These are phyloP conservation scores for Eleusine indica DNA, from an alignment of 176 grass and related monocot species.

Conservation along the genomic window DNA sequence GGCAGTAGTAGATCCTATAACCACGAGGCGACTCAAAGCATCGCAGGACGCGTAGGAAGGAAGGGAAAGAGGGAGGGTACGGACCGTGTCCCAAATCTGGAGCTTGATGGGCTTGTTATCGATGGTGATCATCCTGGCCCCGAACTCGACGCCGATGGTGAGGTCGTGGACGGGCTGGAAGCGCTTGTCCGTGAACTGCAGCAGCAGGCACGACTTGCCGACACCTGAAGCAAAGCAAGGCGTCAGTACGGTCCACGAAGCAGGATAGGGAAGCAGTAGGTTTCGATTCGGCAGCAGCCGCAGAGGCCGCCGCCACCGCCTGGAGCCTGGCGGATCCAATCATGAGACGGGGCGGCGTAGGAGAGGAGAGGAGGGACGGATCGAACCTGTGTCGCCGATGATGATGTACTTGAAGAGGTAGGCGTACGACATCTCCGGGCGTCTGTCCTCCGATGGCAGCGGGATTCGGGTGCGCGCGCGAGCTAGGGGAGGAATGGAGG, in stretches of 20 bases:
- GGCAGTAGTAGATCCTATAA: not conserved
- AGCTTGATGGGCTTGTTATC: slow-evolving; percentile 85
- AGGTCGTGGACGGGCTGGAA: slow-evolving; percentile 91
- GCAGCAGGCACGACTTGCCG: slow-evolving; percentile 79
- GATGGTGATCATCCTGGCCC: slow-evolving; percentile 78
- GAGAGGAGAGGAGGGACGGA: not conserved
- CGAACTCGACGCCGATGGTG: slow-evolving; percentile 87
- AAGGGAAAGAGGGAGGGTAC: not conserved
- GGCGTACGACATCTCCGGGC: slow-evolving; percentile 77
- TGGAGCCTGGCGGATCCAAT: not conserved
- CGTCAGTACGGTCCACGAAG: not conserved
- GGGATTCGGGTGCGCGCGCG: not conserved
- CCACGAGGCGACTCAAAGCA: not conserved
- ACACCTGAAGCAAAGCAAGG: slow-evolving; percentile 42
- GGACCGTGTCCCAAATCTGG: slow-evolving; percentile 87
- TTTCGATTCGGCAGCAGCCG: no score
- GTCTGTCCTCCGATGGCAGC: not conserved
- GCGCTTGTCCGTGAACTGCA: slow-evolving; percentile 87
- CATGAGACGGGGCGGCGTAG: no score
- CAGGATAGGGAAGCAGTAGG: no score
- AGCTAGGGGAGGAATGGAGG: not conserved
- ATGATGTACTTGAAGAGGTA: slow-evolving; percentile 99
- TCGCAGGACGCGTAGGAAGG: not conserved
- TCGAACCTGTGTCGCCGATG: slow-evolving; percentile 93
- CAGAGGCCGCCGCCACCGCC: no score